A percentile compares a stretch with the other conserved stretches of the same genome.
Conservation (phyloP, 805 yeast species). For the Saccharomycopsis oosterbeekiorum region DNA sequence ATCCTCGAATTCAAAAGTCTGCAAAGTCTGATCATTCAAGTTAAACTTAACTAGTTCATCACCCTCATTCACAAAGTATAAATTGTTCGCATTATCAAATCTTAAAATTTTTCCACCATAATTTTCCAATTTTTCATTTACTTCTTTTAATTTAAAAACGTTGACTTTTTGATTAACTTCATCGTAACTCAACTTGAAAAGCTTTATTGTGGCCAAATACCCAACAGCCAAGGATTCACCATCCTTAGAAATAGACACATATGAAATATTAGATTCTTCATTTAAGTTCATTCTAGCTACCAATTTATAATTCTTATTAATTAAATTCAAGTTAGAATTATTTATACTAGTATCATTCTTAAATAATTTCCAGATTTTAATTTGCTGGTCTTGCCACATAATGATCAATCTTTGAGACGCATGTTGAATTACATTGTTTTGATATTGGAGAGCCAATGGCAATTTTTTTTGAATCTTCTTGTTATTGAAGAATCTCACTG, state of each 20-base stretch:
- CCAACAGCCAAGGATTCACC: constrained; percentile 65
- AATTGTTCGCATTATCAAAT: constrained; percentile 35
- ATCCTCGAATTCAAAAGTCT: constrained; percentile 30
- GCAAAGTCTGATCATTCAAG: constrained; percentile 21
- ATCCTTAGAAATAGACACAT: constrained; percentile 54
- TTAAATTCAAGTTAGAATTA: not conserved
- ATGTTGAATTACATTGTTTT: constrained; percentile 42
- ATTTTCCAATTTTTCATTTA: constrained; percentile 29
- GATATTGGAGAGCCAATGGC: constrained; percentile 47
- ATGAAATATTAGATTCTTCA: constrained; percentile 73
- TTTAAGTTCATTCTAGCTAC: constrained; percentile 55
- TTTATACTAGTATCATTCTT: constrained; percentile 21
- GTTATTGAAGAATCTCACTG: constrained; percentile 55
- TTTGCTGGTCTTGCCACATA: constrained; percentile 73
- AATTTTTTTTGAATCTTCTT: constrained; percentile 61
- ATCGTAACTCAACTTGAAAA: constrained; percentile 49
- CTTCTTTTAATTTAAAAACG: constrained; percentile 42
- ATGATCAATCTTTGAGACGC: constrained; percentile 42
- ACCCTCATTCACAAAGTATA: constrained; percentile 43
- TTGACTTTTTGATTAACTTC: constrained; percentile 30
- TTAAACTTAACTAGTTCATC: constrained; percentile 44
- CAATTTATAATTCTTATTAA: constrained; percentile 37
- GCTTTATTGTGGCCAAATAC: constrained; percentile 54
- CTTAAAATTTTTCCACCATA: constrained; percentile 47
- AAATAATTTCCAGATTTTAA: constrained; percentile 67